Conservation (phyloP, 2,329 filamentous ascomycete species). For the Aspergillus quadricinctus region DNA sequence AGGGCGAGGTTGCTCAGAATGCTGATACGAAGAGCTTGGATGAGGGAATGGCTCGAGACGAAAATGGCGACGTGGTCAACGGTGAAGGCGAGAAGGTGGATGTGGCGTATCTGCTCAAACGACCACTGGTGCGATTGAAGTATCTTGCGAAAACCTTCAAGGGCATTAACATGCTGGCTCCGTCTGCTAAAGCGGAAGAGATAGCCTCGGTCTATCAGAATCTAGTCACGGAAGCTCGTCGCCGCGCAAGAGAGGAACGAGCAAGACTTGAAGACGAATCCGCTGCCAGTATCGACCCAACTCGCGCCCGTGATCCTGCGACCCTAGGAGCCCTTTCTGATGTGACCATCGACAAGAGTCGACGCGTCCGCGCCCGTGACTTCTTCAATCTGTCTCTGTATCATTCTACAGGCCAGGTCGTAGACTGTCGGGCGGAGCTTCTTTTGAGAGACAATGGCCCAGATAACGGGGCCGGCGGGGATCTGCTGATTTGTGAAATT, state of each 20-base stretch:
- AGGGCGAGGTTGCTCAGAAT: slow-evolving; percentile 50
- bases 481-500: slow-evolving; percentile 90
- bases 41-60: slow-evolving; percentile 53
- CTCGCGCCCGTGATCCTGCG: slow-evolving; percentile 71
- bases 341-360: slow-evolving; percentile 67
- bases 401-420: slow-evolving; percentile 84
- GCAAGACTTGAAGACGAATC: slow-evolving; percentile 79
- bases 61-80: slow-evolving; percentile 60
- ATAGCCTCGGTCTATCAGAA: slow-evolving; percentile 62
- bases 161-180: slow-evolving; percentile 45
- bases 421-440: slow-evolving; percentile 85
- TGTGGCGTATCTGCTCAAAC: slow-evolving; percentile 86
- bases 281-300: slow-evolving; percentile 76
- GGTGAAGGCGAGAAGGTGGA: slow-evolving; percentile 84
- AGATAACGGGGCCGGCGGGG: slow-evolving; percentile 65
- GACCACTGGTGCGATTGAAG: slow-evolving; percentile 82
- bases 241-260: slow-evolving; percentile 67
- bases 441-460: slow-evolving; percentile 75
- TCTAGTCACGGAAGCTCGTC: slow-evolving; percentile 72
- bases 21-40: slow-evolving; percentile 49
- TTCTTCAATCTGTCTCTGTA: slow-evolving; percentile 78
- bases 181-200: slow-evolving; percentile 52
- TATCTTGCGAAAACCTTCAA: slow-evolving; percentile 80
- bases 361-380: slow-evolving; percentile 85
- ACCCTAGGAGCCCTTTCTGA: slow-evolving; percentile 68